Conservation (phyloP, 345 rosid genomes). For the Boechera stricta region DNA sequence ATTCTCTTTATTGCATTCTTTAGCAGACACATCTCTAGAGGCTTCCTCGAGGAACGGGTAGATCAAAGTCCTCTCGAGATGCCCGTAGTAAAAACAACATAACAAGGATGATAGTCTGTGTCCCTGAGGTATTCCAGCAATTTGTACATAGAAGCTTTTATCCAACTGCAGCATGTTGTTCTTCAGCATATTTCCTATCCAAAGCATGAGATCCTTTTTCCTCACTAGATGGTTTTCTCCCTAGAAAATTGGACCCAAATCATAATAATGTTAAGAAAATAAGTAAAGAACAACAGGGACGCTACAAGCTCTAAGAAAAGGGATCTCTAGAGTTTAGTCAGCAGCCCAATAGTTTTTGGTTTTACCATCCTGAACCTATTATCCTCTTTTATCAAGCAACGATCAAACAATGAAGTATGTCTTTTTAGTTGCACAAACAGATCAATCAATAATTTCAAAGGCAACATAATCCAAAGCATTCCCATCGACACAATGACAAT, state of each 20-base stretch:
- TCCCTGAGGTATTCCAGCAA: slow-evolving; percentile 86
- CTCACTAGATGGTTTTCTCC: slow-evolving; percentile 45
- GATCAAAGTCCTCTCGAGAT: slow-evolving; percentile 70
- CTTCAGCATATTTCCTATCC: slow-evolving; percentile 62
- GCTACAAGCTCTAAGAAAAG: not conserved
- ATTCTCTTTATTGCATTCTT: slow-evolving; percentile 29
- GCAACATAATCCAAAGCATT: not conserved
- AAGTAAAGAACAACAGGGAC: slow-evolving; percentile 1
- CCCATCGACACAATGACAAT: not conserved
- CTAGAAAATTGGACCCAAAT: slow-evolving; percentile 48
- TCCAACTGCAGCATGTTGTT: slow-evolving; percentile 61
- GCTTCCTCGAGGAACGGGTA: slow-evolving; percentile 65
- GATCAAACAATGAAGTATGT: slow-evolving; percentile 9
- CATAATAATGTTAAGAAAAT: slow-evolving; percentile 6
- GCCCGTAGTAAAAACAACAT: slow-evolving; percentile 82
- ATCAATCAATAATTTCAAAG: not conserved
- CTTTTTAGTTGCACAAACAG: slow-evolving; percentile 1
- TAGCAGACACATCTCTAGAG: slow-evolving; percentile 38
- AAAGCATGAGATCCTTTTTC: slow-evolving; percentile 50
- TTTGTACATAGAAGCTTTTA: slow-evolving; percentile 63
- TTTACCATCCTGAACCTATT: slow-evolving; percentile 1
- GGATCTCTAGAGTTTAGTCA: slow-evolving; percentile 4
- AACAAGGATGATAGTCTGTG: slow-evolving; percentile 71
- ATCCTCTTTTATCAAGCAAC: not conserved
- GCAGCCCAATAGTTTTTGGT: slow-evolving; percentile 6